Evolutionary conservation across 2,329 filamentous ascomycete species (phyloP).

Genomic region (Penicillium sp.): DNA sequence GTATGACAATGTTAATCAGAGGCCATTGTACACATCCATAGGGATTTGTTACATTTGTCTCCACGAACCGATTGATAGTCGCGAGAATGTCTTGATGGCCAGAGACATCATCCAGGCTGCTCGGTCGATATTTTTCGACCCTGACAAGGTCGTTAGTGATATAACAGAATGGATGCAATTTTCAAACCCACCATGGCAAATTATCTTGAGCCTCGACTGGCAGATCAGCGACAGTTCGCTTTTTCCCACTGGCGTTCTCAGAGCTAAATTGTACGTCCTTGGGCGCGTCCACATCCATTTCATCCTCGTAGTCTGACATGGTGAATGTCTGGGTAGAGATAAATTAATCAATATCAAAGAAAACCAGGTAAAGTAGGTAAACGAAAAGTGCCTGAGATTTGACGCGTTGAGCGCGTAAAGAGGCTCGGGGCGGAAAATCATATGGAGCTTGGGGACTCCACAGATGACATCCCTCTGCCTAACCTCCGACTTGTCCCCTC

Average conservation of each 20-base stretch:
- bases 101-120: conserved; percentile 84
- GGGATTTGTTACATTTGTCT: conserved; percentile 65
- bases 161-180: no score
- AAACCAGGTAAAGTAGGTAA: conserved; percentile 2
- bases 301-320: conserved; percentile 60
- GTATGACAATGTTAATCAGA: conserved; percentile 1
- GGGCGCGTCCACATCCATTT: conserved; percentile 66
- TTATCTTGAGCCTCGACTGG: conserved; percentile 92
- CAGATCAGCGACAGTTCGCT: conserved; percentile 86
- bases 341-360: not conserved
- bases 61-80: conserved; percentile 97
- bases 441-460: conserved; percentile 21
- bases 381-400: not conserved
- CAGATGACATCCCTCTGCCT: conserved; percentile 31
- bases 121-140: conserved; percentile 96
- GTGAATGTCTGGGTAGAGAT: conserved; percentile 12
- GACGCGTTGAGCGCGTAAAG: conserved; percentile 44
- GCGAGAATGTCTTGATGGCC: conserved; percentile 96
- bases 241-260: conserved; percentile 69
- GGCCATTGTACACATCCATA: not conserved
- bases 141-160: conserved; percentile 44
- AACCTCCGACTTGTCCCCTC: conserved; percentile 11
- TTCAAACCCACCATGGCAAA: conserved; percentile 70
- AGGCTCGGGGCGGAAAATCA: conserved; percentile 42
- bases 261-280: conserved; percentile 66